phyloP scores from a whole-genome alignment of 2,329 filamentous ascomycete genomes.

The Bertia moriformis region DNA sequence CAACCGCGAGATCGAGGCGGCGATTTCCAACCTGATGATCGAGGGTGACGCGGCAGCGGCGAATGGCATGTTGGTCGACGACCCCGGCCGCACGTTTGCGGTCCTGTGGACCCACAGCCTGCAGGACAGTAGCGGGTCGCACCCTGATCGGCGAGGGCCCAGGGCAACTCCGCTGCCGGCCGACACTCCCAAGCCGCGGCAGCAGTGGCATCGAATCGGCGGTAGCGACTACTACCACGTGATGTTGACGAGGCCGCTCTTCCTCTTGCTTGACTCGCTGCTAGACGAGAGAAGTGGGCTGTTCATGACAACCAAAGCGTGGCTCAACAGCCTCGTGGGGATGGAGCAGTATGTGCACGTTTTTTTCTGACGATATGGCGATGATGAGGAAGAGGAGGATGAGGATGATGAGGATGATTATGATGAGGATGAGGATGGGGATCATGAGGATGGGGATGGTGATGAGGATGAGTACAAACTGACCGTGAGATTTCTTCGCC shows the following conservation, averaged over 20 bases:
- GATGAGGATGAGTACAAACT: no score
- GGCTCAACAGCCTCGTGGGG: constrained; percentile 57
- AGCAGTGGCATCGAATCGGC: constrained; percentile 31
- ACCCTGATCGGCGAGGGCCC: constrained; percentile 30
- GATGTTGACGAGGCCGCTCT: constrained; percentile 67
- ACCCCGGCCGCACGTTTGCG: constrained; percentile 55
- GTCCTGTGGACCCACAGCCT: constrained; percentile 72
- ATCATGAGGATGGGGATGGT: no score
- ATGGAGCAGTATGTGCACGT: constrained; percentile 47
- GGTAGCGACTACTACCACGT: constrained; percentile 52
- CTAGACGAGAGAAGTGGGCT: constrained; percentile 58
- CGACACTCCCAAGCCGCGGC: constrained; percentile 19
- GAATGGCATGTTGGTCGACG: constrained; percentile 32
- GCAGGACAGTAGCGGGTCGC: constrained; percentile 34
- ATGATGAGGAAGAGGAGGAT: background rate
- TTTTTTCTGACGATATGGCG: background rate
- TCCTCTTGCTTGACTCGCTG: constrained; percentile 68
- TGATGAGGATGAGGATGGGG: no score
- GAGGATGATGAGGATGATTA: no score
- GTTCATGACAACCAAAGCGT: constrained; percentile 64
- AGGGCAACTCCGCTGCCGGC: no score
- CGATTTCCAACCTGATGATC: constrained; percentile 57
- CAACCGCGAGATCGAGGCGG: constrained; percentile 66
- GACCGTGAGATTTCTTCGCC: background rate
- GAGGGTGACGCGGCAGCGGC: constrained; percentile 29